Base-by-base conservation (phyloP, 306 rosid species). In the Gynostemma pentaphyllum region DNA sequence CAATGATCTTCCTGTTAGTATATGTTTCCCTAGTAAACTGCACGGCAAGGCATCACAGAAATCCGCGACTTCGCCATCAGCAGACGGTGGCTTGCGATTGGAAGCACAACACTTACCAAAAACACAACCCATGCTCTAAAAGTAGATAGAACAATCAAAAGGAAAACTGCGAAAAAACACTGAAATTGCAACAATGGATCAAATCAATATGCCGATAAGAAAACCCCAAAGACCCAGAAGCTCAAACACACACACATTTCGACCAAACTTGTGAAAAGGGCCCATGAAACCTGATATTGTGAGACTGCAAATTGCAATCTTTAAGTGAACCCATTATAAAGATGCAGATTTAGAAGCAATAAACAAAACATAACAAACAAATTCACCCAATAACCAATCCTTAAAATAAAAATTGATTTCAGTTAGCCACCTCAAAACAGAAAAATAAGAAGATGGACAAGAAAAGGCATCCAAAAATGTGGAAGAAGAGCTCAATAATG, bases 81-180 rank as follows among this genome's bases (percentile, higher is more conserved):
- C 79, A 1, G 85, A 68, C 59, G 80, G 19, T 22, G 83, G 86
- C 60, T 78, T 79, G 10, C 72, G 72, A 46, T 80, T 64, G 50
- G 50, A 40, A 61, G 36, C 41, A 67, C 94, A 94, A 57, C 95
- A 88, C 82, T 79, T 94, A 27, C 94, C 84, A 57, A 84, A 75
- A 44, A 94, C 90, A 66, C 99, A 88, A 29, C 99, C 99, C 99
- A 94, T 94, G 72, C 37, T 52, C 51, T 50, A 57, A 62, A 67
- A 9, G 18, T 10, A 61, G 28, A n/a, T n/a, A n/a, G n/a, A n/a
- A 22, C 52, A 26, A 46, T 45, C 23, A 15, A 28, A 42, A 29
- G 41, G 47, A 45, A 11, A 30, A 7, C 14, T n/a, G 37, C 32
- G 22, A n/a, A 53, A 56, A 47, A 65, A 30, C 30, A 65, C 51